Percentiles rank a stretch among this genome's conserved stretches.
These are phyloP conservation scores for Jatropha multifida DNA, from an alignment of 441 rosid species.

Conservation along the genomic window DNA sequence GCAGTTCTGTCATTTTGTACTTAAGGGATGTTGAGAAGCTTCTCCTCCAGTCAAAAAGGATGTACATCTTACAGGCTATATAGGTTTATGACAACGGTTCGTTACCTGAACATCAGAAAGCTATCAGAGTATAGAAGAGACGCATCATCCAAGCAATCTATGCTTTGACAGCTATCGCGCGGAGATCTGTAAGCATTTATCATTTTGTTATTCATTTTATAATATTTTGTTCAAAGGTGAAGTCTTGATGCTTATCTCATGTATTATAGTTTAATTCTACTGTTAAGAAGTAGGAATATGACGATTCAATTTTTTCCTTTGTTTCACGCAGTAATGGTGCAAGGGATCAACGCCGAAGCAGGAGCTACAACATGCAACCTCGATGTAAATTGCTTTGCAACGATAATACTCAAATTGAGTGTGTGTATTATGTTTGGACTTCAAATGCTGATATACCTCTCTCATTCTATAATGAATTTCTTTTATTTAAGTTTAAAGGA, in stretches of 20 bases:
- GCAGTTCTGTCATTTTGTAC: constrained; percentile 23
- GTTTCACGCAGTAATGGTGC: constrained; percentile 63
- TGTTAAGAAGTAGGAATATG: neutral
- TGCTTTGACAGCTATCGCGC: no score
- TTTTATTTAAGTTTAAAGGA: constrained; percentile 36
- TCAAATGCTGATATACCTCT: no score
- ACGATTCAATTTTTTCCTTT: constrained; percentile 5
- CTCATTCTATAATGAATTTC: no score
- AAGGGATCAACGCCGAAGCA: constrained; percentile 82
- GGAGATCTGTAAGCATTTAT: no score
- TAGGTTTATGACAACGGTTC: no score
- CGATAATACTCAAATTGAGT: constrained; percentile 33
- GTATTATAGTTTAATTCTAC: neutral
- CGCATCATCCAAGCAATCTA: constrained; percentile 29
- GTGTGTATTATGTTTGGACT: no score
- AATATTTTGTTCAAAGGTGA: constrained; percentile 38
- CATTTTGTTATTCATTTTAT: no score
- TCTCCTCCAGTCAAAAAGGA: no score
- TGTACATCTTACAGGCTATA: no score
- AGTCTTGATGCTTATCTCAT: neutral
- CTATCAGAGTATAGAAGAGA: no score
- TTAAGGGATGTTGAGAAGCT: no score
- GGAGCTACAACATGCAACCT: constrained; percentile 58
- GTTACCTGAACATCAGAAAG: no score
- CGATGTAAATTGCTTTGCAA: constrained; percentile 20